Percentiles rank a stretch among this genome's conserved stretches.
These are phyloP conservation scores for Antrodiella citrinella DNA, from an alignment of 768 basidiomycete genomes.

Conservation along the genomic window DNA sequence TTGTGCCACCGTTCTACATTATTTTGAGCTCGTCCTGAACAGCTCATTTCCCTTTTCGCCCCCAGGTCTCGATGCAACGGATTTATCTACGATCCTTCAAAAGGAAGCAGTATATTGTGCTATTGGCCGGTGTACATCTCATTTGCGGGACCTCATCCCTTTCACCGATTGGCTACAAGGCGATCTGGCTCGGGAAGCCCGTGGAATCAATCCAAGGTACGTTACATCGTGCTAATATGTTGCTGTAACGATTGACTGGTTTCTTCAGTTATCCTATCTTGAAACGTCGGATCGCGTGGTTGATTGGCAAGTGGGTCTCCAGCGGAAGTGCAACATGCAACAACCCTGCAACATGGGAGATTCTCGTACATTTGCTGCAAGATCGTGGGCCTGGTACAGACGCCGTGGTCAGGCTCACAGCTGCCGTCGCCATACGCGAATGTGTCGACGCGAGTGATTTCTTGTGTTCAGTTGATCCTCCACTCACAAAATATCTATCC, in stretches of 20 bases:
- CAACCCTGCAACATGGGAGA: slow-evolving; percentile 67
- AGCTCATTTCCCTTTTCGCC: background rate
- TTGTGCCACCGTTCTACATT: slow-evolving; percentile 8
- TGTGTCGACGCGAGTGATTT: slow-evolving; percentile 77
- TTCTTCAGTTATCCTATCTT: slow-evolving; percentile 73
- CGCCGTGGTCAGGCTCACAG: slow-evolving; percentile 78
- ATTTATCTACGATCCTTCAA: slow-evolving; percentile 56
- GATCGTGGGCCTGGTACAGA: slow-evolving; percentile 68
- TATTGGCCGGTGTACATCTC: slow-evolving; percentile 70
- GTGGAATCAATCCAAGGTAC: slow-evolving; percentile 51
- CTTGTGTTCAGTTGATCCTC: no score
- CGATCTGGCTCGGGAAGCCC: slow-evolving; percentile 52
- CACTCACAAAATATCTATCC: background rate
- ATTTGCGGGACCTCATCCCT: slow-evolving; percentile 53
- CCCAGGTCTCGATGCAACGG: slow-evolving; percentile 27
- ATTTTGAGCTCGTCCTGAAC: background rate
- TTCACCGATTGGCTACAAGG: slow-evolving; percentile 65
- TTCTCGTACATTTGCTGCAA: slow-evolving; percentile 68
- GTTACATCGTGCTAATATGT: slow-evolving; percentile 11
- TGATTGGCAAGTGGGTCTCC: slow-evolving; percentile 83
- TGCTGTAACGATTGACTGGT: slow-evolving; percentile 6
- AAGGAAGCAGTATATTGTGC: slow-evolving; percentile 88
- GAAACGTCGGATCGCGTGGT: slow-evolving; percentile 92
- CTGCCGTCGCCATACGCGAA: slow-evolving; percentile 70
- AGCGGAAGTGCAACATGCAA: slow-evolving; percentile 55